Evolutionary conservation across 139 green algal species (phyloP).

Genomic region (Diplosphaera chodatii): DNA sequence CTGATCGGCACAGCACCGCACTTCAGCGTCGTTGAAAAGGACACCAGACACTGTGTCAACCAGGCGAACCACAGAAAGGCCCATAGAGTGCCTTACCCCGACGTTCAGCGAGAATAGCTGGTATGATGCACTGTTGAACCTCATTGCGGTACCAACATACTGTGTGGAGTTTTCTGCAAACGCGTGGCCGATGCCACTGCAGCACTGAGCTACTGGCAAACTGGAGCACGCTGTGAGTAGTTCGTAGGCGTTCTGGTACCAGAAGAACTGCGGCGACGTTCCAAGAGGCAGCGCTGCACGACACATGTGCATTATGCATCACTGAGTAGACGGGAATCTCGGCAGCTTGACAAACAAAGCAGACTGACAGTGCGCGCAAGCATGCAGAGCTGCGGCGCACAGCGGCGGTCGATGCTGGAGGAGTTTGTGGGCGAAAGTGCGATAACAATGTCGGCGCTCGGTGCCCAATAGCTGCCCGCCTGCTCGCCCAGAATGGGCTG

Average conservation of each 20-base stretch:
- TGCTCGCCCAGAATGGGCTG: not conserved
- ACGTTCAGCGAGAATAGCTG: not conserved
- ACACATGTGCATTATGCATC: too few species aligned
- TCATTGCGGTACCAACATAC: not conserved
- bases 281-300: not conserved
- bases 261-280: not conserved
- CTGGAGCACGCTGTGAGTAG: not conserved
- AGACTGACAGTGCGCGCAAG: too few species aligned
- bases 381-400: not conserved
- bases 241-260: not conserved
- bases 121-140: not conserved
- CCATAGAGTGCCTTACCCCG: not conserved
- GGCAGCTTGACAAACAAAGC: too few species aligned
- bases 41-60: too few species aligned
- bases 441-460: not conserved
- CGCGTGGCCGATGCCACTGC: not conserved
- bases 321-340: too few species aligned
- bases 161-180: not conserved
- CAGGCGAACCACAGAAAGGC: too few species aligned
- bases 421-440: not conserved
- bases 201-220: not conserved
- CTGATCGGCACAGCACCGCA: not conserved
- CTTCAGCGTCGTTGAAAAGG: too few species aligned
- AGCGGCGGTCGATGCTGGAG: not conserved
- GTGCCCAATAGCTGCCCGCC: not conserved